A percentile compares a stretch with the other conserved stretches of the same genome.
Conservation (phyloP, 108 stramenopile species). For the Cyclotella cryptica region DNA sequence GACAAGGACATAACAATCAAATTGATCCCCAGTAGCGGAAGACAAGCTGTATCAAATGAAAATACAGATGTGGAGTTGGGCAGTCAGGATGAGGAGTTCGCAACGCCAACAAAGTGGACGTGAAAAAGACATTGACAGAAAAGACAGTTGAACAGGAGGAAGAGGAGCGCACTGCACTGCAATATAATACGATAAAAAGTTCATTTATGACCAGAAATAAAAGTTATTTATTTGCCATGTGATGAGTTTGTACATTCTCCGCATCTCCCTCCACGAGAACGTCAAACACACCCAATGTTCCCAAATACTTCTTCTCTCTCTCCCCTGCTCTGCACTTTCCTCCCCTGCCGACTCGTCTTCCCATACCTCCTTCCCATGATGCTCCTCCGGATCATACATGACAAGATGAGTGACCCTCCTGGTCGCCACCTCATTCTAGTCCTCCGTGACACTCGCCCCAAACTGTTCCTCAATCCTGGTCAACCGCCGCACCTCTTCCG, state of each 20-base stretch:
- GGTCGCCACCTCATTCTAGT: constrained; percentile 15
- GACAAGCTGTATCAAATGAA: no score
- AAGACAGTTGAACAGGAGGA: no score
- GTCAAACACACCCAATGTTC: constrained; percentile 41
- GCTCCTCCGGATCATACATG: constrained; percentile 52
- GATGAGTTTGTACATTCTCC: background rate
- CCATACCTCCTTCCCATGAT: constrained; percentile 34
- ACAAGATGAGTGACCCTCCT: constrained; percentile 47
- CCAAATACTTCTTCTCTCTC: constrained; percentile 45
- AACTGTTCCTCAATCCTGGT: constrained; percentile 27
- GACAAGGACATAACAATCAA: no score
- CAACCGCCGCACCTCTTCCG: constrained; percentile 18
- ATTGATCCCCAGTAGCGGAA: no score
- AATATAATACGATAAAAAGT: no score
- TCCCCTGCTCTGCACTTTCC: constrained; percentile 8
- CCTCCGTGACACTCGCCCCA: constrained; percentile 20
- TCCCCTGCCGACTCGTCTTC: constrained; percentile 26
- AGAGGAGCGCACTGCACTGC: no score
- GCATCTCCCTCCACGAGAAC: constrained; percentile 20
- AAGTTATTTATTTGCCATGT: no score
- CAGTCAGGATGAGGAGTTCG: no score
- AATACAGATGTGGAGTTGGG: no score
- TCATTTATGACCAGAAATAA: background rate
- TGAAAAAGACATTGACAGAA: no score
- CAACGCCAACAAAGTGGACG: no score